Base-by-base conservation (phyloP, 2,329 filamentous ascomycete genomes). In the Pseudogymnoascus sp. region DNA sequence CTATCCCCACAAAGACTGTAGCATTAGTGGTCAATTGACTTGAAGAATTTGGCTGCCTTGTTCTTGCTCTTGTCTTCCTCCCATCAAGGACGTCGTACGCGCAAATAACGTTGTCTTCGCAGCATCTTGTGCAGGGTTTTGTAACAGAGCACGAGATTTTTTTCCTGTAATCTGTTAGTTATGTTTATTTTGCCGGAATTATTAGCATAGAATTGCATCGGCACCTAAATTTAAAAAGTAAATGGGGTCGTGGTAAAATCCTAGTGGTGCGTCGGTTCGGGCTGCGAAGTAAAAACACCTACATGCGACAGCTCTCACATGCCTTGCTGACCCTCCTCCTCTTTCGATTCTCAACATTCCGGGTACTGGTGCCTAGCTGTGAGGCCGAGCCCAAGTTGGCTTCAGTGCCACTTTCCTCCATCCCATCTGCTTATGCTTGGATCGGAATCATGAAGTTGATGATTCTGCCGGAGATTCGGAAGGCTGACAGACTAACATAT, bases 21-120 rank as follows among this genome's bases (percentile, higher is more conserved):
- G 39, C 25, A 25, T 43, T 14, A 20, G 39, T n/a, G 20, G 20
- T 43, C 25, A 18, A 25, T 43, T 25, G 39, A 22, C 39, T 43
- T 43, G 39, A 12, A 43, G 39, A 43, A 43, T 4, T 43, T 11
- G 39, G 39, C 14, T 43, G 39, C 20, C 39, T 43, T 6, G 60
- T 78, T 76, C 18, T 38, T 43, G 36, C 39, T 39, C 37, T 38
- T 22, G 58, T 43, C 39, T 37, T 22, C 20, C 58, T 37, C 16
- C 58, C 58, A 47, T 59, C 58, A 39, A 59, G 12, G 12, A 38
- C 37, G n/a, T 41, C 39, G 16, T 38, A 59, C 4, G 25, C 20
- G 37, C 58, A 59, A 11, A 59, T 12, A 6, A 59, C 6, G 2
- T n/a, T 30, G 28, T 59, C 58, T 47, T 59, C 33, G 6, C 25